These are phyloP conservation scores for Torulaspora pretoriensis DNA, from an alignment of 1,139 yeast genomes.

Conservation along the genomic window DNA sequence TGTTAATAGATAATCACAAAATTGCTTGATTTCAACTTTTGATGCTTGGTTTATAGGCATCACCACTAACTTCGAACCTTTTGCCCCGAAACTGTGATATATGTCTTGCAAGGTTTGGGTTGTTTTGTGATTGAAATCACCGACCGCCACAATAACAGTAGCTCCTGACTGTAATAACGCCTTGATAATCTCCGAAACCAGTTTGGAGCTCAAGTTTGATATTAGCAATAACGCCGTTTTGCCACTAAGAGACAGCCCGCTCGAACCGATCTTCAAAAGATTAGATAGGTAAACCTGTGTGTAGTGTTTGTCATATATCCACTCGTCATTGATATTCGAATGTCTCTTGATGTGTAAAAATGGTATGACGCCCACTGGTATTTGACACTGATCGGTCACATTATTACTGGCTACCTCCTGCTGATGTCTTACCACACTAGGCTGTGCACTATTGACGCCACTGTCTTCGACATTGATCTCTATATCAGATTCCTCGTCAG, in stretches of 20 bases:
- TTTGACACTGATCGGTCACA: conserved; percentile 44
- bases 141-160: conserved; percentile 84
- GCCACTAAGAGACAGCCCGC: conserved; percentile 76
- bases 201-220: conserved; percentile 92
- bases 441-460: conserved; percentile 48
- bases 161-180: conserved; percentile 94
- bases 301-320: conserved; percentile 72
- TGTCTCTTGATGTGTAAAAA: conserved; percentile 80
- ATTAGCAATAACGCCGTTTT: conserved; percentile 85
- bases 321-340: conserved; percentile 54
- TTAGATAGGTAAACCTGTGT: conserved; percentile 75
- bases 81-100: conserved; percentile 80
- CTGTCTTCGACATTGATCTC: conserved; percentile 10
- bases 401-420: conserved; percentile 39
- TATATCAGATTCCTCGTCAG: conserved; percentile 35
- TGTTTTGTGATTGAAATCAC: conserved; percentile 82
- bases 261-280: conserved; percentile 77
- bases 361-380: conserved; percentile 78
- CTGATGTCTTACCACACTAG: conserved; percentile 21
- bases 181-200: conserved; percentile 87
- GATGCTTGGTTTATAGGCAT: conserved; percentile 96
- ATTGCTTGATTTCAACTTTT: conserved; percentile 69
- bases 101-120: conserved; percentile 87
- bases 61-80: conserved; percentile 79
- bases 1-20: conserved; percentile 72